Percentiles rank a stretch among this genome's conserved stretches.
These are phyloP conservation scores for Nemania abortiva DNA, from an alignment of 2,329 filamentous ascomycete species.

Conservation along the genomic window DNA sequence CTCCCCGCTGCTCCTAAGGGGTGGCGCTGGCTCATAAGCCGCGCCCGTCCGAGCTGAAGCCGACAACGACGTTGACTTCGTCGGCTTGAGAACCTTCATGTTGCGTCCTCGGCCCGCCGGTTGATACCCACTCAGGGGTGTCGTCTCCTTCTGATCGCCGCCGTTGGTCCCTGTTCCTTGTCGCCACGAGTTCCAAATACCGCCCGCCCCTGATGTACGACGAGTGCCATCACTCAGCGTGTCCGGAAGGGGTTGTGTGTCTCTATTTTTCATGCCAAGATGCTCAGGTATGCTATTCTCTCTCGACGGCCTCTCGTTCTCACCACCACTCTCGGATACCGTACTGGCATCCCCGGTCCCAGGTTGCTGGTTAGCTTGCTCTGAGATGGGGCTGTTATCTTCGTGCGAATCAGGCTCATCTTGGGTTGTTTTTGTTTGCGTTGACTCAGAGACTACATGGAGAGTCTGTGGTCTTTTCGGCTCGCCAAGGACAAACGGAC, in stretches of 20 bases:
- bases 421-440: constrained; percentile 46
- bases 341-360: constrained; percentile 50
- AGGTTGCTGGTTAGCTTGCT: constrained; percentile 52
- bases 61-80: constrained; percentile 71
- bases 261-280: constrained; percentile 49
- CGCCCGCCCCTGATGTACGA: constrained; percentile 57
- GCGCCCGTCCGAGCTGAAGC: constrained; percentile 63
- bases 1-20: constrained; percentile 61
- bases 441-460: constrained; percentile 38
- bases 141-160: constrained; percentile 66
- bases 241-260: constrained; percentile 45
- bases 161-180: constrained; percentile 63
- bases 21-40: constrained; percentile 64
- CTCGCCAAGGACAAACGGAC: constrained; percentile 58
- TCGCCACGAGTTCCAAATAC: constrained; percentile 80
- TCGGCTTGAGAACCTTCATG: constrained; percentile 92
- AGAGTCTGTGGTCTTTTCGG: constrained; percentile 44
- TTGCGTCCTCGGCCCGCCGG: constrained; percentile 73
- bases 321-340: constrained; percentile 59
- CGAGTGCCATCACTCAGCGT: constrained; percentile 44
- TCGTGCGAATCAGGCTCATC: constrained; percentile 54
- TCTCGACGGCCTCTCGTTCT: constrained; percentile 56
- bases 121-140: constrained; percentile 75
- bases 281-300: constrained; percentile 47
- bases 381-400: constrained; percentile 53